A percentile compares a stretch with the other conserved stretches of the same genome.
Conservation (phyloP, 139 green algal genomes). For the Chlamydomonas urium region DNA sequence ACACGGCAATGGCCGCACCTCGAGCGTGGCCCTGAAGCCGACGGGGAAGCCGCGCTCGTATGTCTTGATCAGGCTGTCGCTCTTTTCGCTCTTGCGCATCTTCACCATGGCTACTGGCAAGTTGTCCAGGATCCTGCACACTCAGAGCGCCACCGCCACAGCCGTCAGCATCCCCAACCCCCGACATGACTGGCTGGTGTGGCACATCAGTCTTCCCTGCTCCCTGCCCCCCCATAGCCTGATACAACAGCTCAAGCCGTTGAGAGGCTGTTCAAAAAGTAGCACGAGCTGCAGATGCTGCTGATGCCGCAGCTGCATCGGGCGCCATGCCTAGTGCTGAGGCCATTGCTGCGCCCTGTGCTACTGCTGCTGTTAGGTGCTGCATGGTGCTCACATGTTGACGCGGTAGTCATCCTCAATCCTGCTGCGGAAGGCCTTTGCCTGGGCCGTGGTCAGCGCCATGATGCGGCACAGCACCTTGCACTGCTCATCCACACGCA, state of each 20-base stretch:
- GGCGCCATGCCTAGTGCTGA: too few relatives aligned
- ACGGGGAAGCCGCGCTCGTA: slow-evolving; percentile 96
- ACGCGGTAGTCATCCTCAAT: slow-evolving; percentile 97
- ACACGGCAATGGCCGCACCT: slow-evolving; percentile 28
- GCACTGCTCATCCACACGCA: slow-evolving; percentile 90
- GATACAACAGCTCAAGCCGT: too few relatives aligned
- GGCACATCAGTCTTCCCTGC: too few relatives aligned
- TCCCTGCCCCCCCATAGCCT: too few relatives aligned
- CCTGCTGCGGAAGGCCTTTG: slow-evolving; percentile 73
- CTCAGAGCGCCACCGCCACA: too few relatives aligned
- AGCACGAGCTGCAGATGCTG: too few relatives aligned
- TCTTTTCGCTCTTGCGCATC: slow-evolving; percentile 70
- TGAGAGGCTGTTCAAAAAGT: too few relatives aligned
- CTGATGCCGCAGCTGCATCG: too few relatives aligned
- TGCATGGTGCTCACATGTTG: slow-evolving; percentile 97
- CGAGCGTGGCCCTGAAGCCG: slow-evolving; percentile 68
- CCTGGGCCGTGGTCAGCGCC: slow-evolving; percentile 61
- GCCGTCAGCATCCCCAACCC: too few relatives aligned
- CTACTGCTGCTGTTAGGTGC: too few relatives aligned
- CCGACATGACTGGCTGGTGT: too few relatives aligned
- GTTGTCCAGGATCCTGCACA: slow-evolving; percentile 98
- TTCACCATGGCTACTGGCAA: slow-evolving; percentile 91
- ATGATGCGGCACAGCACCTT: slow-evolving; percentile 89
- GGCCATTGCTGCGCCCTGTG: too few relatives aligned
- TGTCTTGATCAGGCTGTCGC: slow-evolving; percentile 70